Evolutionary conservation across 2,329 filamentous ascomycete genomes (phyloP).

Genomic region (Lecanicillium sp.): DNA sequence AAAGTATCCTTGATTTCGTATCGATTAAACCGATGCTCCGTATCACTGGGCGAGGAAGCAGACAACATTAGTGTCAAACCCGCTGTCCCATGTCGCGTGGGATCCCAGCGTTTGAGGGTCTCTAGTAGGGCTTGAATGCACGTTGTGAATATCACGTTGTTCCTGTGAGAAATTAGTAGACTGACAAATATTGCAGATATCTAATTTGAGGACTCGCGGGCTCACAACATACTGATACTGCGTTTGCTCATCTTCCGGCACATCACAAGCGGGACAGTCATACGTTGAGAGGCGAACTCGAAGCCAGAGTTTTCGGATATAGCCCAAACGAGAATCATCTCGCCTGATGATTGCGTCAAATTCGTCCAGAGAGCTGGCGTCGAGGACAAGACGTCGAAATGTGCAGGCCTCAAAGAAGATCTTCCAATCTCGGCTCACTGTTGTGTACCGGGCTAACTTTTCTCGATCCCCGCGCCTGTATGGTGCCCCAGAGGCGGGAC

Average conservation of each 20-base stretch:
- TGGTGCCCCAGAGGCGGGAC: constrained; percentile 5
- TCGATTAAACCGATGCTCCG: constrained; percentile 10
- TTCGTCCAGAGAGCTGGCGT: constrained; percentile 8
- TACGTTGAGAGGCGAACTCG: constrained; percentile 10
- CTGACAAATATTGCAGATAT: constrained; percentile 1
- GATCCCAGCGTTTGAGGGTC: constrained; percentile 12
- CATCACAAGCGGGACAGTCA: constrained; percentile 10
- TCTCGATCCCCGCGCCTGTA: not conserved
- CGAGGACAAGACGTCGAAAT: constrained; percentile 11
- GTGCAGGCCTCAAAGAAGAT: constrained; percentile 9
- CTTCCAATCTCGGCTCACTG: constrained; percentile 11
- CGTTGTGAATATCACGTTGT: constrained; percentile 11
- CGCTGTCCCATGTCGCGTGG: constrained; percentile 10
- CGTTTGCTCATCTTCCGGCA: constrained; percentile 9
- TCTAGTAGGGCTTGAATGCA: constrained; percentile 9
- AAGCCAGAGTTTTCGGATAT: constrained; percentile 12
- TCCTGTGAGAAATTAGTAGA: constrained; percentile 9
- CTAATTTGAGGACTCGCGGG: constrained; percentile 5
- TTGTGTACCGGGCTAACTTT: not conserved
- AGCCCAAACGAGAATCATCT: constrained; percentile 10
- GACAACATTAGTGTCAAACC: constrained; percentile 11
- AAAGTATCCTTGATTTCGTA: constrained; percentile 8
- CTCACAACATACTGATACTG: constrained; percentile 9
- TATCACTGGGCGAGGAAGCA: constrained; percentile 11
- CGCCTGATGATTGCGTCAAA: constrained; percentile 9